Evolutionary conservation across 2,329 filamentous ascomycete genomes (phyloP).

Genomic region (Kalmusia sp.): DNA sequence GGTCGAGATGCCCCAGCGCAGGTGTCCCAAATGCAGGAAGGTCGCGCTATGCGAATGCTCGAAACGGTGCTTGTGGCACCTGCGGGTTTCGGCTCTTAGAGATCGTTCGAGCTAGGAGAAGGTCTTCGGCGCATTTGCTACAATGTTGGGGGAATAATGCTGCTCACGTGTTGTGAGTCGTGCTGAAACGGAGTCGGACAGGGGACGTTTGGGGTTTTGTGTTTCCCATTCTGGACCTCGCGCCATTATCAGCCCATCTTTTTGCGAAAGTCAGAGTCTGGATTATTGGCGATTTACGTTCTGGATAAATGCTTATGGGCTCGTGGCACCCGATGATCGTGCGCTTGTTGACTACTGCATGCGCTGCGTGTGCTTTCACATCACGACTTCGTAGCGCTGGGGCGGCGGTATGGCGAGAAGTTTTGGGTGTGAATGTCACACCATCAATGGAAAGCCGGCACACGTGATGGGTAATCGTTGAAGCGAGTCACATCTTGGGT

Average conservation of each 20-base stretch:
- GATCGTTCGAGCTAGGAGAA: slow-evolving; percentile 33
- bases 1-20: background rate
- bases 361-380: slow-evolving; percentile 1
- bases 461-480: too few relatives aligned
- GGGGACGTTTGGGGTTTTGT: slow-evolving; percentile 15
- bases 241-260: slow-evolving; percentile 7
- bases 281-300: background rate
- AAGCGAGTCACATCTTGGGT: background rate
- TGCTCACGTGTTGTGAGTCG: slow-evolving; percentile 10
- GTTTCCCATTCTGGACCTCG: slow-evolving; percentile 4
- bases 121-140: background rate
- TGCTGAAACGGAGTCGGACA: slow-evolving; percentile 15
- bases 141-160: background rate
- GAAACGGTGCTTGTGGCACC: slow-evolving; percentile 34
- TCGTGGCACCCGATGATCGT: background rate
- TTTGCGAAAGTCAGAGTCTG: background rate
- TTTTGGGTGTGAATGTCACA: slow-evolving; percentile 1
- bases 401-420: background rate
- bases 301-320: background rate
- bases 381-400: background rate
- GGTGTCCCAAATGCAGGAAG: slow-evolving; percentile 7
- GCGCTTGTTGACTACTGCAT: slow-evolving; percentile 1
- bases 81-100: slow-evolving; percentile 20
- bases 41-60: slow-evolving; percentile 13
- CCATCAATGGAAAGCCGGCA: background rate